A percentile compares a stretch with the other conserved stretches of the same genome.
Conservation (phyloP, 83 land plant species). For the Picea mariana region DNA sequence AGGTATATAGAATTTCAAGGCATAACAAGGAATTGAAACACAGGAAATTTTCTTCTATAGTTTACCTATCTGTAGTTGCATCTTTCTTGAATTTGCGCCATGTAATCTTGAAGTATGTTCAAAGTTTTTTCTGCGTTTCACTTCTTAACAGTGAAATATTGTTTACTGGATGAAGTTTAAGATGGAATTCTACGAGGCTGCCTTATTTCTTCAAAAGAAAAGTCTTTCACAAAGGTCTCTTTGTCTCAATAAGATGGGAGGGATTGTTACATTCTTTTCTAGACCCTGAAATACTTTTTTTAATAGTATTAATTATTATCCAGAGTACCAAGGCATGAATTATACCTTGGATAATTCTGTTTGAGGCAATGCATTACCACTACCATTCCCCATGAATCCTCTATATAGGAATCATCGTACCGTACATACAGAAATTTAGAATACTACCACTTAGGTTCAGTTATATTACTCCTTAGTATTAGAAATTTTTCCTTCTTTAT, state of each 20-base stretch:
- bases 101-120: no score
- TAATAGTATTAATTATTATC: no score
- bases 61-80: not conserved
- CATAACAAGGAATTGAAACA: no score
- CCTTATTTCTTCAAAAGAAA: not conserved
- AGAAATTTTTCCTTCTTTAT: not conserved
- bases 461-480: not conserved
- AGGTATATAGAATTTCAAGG: no score
- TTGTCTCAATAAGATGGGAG: not conserved
- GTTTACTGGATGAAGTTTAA: not conserved
- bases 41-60: not conserved
- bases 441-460: not conserved
- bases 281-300: no score
- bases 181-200: no score
- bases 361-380: not conserved
- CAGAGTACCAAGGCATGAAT: no score
- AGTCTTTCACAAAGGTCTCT: not conserved
- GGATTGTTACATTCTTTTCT: not conserved
- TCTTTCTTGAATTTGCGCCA: not conserved
- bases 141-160: not conserved
- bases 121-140: no score
- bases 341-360: not conserved
- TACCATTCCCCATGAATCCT: not conserved
- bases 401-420: not conserved
- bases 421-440: not conserved